A percentile compares a stretch with the other conserved stretches of the same genome.
Evolutionary conservation across 139 green algal species (phyloP).

Genomic region (Coelastrella sp.): DNA sequence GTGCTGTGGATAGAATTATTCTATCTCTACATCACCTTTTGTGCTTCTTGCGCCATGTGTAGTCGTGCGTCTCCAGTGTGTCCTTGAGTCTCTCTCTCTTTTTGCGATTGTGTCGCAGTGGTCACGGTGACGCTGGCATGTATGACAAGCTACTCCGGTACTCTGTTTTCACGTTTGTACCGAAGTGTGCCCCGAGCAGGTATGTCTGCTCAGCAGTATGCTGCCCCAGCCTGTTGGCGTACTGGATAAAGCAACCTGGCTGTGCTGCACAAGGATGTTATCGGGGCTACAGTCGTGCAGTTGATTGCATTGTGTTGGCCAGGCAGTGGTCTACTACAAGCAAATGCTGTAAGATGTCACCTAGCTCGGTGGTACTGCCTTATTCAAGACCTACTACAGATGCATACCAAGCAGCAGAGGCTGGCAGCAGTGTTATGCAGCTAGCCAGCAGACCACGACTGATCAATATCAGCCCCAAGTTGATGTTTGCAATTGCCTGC

Average conservation of each 20-base stretch:
- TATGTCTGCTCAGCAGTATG: not conserved
- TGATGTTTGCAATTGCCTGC: not conserved
- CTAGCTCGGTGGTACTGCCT: too few species aligned
- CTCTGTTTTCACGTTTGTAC: slow-evolving; percentile 51
- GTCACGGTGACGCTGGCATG: slow-evolving; percentile 31
- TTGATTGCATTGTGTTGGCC: too few species aligned
- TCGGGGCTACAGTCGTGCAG: too few species aligned
- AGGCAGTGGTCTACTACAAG: too few species aligned
- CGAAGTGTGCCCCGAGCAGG: slow-evolving; percentile 39
- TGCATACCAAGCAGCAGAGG: not conserved
- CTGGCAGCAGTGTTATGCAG: not conserved
- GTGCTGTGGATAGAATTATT: not conserved
- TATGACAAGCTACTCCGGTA: slow-evolving; percentile 48
- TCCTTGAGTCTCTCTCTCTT: not conserved
- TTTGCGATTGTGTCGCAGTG: not conserved
- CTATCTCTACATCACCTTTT: not conserved
- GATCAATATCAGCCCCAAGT: not conserved
- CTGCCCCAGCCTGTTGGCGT: too few species aligned
- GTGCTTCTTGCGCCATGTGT: not conserved
- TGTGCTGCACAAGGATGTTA: not conserved
- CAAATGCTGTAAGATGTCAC: too few species aligned
- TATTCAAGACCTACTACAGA: too few species aligned
- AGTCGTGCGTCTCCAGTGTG: not conserved
- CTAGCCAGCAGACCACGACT: not conserved
- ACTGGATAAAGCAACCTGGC: not conserved